Conservation (phyloP, 768 basidiomycete species). For the Phanerochaete carnosa region DNA sequence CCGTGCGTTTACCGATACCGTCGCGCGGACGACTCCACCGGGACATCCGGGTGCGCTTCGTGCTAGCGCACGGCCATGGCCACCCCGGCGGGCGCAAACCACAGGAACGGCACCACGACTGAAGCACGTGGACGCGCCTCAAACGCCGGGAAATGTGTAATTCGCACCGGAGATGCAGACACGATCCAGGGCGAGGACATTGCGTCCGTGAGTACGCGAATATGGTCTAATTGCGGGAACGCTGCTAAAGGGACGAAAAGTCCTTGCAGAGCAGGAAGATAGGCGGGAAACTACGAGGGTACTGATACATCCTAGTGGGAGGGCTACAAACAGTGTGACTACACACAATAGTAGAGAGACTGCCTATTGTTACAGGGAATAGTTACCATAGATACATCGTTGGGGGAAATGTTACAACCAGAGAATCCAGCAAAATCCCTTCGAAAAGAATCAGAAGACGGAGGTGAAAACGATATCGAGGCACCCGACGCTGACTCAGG, state of each 20-base stretch:
- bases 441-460: background rate
- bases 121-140: background rate
- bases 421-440: background rate
- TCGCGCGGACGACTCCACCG: background rate
- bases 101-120: background rate
- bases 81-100: background rate
- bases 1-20: no score
- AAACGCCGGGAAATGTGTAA: background rate
- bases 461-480: background rate
- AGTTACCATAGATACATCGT: conserved; percentile 1
- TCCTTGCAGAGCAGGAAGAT: background rate
- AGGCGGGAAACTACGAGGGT: background rate
- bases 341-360: no score
- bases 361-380: background rate
- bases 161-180: background rate
- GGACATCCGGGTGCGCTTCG: no score
- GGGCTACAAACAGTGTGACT: background rate
- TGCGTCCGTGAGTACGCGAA: background rate
- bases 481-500: background rate
- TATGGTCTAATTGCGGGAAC: background rate
- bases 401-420: background rate
- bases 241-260: background rate
- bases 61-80: background rate
- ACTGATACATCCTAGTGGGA: background rate
- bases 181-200: background rate